Conservation (phyloP, 495 filamentous ascomycete genomes). For the Neurospora sp. region DNA sequence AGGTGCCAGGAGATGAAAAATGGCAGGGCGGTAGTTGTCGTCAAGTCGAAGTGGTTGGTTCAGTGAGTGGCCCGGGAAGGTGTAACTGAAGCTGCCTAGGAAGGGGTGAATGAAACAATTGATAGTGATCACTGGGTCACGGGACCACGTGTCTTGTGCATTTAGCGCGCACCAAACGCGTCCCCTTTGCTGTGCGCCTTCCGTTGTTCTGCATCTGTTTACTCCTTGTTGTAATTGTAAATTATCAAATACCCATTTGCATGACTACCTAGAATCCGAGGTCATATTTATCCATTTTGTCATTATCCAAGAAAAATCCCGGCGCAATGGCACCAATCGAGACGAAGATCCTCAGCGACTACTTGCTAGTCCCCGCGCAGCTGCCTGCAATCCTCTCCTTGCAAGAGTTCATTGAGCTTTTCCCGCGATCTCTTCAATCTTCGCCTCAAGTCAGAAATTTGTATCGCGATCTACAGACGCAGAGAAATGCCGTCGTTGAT, state of each 20-base stretch:
- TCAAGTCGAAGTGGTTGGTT: neutral
- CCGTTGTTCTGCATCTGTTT: neutral
- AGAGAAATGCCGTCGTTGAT: slow-evolving; percentile 59
- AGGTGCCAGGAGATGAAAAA: neutral
- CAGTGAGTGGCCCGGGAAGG: neutral
- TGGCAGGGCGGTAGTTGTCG: neutral
- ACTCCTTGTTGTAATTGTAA: neutral
- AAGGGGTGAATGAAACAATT: neutral
- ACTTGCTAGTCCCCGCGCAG: slow-evolving; percentile 64
- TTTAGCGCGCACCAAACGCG: slow-evolving; percentile 5
- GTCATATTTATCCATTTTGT: neutral
- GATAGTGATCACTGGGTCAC: neutral
- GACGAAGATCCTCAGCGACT: slow-evolving; percentile 60
- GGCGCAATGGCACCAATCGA: slow-evolving; percentile 59
- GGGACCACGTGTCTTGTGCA: neutral
- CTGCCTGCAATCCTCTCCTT: slow-evolving; percentile 63
- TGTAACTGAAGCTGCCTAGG: neutral
- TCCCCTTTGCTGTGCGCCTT: neutral
- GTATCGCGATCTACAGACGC: slow-evolving; percentile 70
- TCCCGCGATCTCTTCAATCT: slow-evolving; percentile 56
- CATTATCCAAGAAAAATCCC: neutral
- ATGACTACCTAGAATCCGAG: neutral
- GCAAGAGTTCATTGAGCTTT: slow-evolving; percentile 63
- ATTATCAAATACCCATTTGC: neutral
- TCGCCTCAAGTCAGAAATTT: slow-evolving; percentile 63